Conservation (phyloP, 495 filamentous ascomycete genomes). For the Hypoxylon lienhwacheense region DNA sequence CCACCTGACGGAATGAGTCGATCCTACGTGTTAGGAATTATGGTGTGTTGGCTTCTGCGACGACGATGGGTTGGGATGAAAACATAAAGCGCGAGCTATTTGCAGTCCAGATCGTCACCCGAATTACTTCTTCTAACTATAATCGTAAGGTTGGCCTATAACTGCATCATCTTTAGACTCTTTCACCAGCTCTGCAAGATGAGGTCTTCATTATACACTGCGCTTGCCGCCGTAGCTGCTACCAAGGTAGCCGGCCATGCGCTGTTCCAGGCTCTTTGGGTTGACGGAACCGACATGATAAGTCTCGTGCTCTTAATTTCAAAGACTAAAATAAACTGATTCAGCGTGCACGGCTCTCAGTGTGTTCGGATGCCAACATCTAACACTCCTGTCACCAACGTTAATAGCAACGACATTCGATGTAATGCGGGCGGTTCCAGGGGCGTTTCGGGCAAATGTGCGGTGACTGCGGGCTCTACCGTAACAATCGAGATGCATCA, state of each 20-base stretch:
- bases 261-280: slow-evolving; percentile 44
- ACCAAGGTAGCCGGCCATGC: slow-evolving; percentile 41
- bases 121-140: slow-evolving; percentile 17
- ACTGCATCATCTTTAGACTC: not conserved
- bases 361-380: slow-evolving; percentile 42
- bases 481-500: slow-evolving; percentile 56
- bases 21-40: slow-evolving; percentile 14
- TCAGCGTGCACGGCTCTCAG: slow-evolving; percentile 23
- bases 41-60: not conserved
- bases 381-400: slow-evolving; percentile 47
- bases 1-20: slow-evolving; percentile 23
- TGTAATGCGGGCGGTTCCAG: slow-evolving; percentile 39
- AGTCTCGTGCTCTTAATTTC: slow-evolving; percentile 17
- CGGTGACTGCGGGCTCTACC: slow-evolving; percentile 43
- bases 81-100: slow-evolving; percentile 27
- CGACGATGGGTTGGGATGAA: not conserved
- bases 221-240: slow-evolving; percentile 33
- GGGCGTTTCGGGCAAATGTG: slow-evolving; percentile 33
- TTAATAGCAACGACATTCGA: slow-evolving; percentile 47
- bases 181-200: slow-evolving; percentile 31
- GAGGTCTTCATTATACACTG: slow-evolving; percentile 37
- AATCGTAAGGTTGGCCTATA: slow-evolving; percentile 1
- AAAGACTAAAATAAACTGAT: slow-evolving; percentile 12
- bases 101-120: slow-evolving; percentile 24
- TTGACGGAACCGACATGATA: slow-evolving; percentile 45